A percentile compares a stretch with the other conserved stretches of the same genome.
Conservation (phyloP, 768 basidiomycete genomes). For the Boletus subcaerulescens region DNA sequence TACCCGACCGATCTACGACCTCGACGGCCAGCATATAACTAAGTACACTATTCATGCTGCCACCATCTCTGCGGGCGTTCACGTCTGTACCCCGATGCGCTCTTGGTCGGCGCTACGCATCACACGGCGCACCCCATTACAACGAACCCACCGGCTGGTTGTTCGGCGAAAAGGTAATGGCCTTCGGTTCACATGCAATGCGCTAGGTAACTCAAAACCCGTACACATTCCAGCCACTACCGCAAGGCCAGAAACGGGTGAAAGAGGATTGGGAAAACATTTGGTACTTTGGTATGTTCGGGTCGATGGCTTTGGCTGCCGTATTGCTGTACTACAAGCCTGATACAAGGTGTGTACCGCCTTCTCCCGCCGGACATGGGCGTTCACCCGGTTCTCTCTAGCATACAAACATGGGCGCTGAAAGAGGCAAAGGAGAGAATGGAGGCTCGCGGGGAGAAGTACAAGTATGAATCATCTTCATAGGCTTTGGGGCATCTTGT, state of each 20-base stretch:
- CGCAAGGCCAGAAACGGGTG: conserved; percentile 79
- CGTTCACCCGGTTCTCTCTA: conserved; percentile 29
- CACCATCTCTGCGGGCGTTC: conserved; percentile 45
- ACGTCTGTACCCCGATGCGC: conserved; percentile 18
- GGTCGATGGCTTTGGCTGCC: conserved; percentile 70
- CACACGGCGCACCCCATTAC: conserved; percentile 77
- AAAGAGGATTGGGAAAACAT: conserved; percentile 90
- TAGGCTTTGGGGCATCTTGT: conserved; percentile 14
- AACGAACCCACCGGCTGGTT: conserved; percentile 87
- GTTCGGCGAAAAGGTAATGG: conserved; percentile 81
- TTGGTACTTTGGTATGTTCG: conserved; percentile 92
- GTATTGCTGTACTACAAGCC: conserved; percentile 89
- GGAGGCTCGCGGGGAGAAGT: conserved; percentile 90
- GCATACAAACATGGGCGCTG: conserved; percentile 91
- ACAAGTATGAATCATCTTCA: conserved; percentile 69
- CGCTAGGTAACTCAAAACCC: background rate
- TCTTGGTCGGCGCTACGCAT: conserved; percentile 52
- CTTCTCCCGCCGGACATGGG: background rate
- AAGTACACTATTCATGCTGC: conserved; percentile 38
- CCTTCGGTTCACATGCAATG: background rate
- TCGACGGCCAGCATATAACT: background rate
- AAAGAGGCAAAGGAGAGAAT: conserved; percentile 86
- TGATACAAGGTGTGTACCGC: conserved; percentile 71
- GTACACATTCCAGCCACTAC: conserved; percentile 52
- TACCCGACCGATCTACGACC: background rate